These are phyloP conservation scores for Diplotaxis tenuifolia DNA, from an alignment of 345 rosid genomes.

Conservation along the genomic window DNA sequence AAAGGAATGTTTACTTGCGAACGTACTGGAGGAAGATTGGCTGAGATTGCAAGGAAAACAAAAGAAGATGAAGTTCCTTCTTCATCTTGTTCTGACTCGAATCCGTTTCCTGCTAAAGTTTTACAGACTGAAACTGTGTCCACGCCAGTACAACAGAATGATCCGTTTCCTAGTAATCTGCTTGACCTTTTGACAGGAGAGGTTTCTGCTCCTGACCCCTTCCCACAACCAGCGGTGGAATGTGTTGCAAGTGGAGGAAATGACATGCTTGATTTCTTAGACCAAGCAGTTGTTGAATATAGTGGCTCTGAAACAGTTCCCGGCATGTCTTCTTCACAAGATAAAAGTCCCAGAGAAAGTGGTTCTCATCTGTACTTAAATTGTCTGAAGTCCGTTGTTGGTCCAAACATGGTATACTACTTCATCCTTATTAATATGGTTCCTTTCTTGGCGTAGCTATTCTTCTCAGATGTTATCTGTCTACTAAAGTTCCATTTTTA, in stretches of 20 bases:
- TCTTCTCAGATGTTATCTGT: slow-evolving; percentile 10
- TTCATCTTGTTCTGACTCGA: slow-evolving; percentile 43
- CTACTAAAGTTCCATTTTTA: slow-evolving; percentile 15
- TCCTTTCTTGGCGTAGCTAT: slow-evolving; percentile 6
- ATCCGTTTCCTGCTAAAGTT: slow-evolving; percentile 50
- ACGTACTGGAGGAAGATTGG: slow-evolving; percentile 55
- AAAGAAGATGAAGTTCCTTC: slow-evolving; percentile 43
- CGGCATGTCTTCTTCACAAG: slow-evolving; percentile 42
- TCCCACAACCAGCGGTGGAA: slow-evolving; percentile 49
- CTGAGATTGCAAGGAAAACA: slow-evolving; percentile 48
- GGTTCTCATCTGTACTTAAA: slow-evolving; percentile 58
- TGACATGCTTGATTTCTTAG: slow-evolving; percentile 75
- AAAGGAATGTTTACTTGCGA: slow-evolving; percentile 51
- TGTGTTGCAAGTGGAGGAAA: slow-evolving; percentile 43
- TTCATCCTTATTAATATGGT: slow-evolving; percentile 1
- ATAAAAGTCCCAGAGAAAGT: slow-evolving; percentile 43
- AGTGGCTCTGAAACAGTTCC: slow-evolving; percentile 44
- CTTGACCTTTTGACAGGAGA: slow-evolving; percentile 80
- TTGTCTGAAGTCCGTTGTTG: slow-evolving; percentile 56
- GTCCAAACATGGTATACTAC: slow-evolving; percentile 61
- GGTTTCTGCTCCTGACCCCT: slow-evolving; percentile 46
- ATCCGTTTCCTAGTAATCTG: slow-evolving; percentile 46
- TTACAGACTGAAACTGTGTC: slow-evolving; percentile 41
- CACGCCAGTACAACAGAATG: slow-evolving; percentile 39
- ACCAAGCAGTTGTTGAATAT: slow-evolving; percentile 57